Evolutionary conservation across 352 stramenopile genomes (phyloP), one percentile per base, ranked within the genome.

Genomic region (Phytopythium boreale): DNA sequence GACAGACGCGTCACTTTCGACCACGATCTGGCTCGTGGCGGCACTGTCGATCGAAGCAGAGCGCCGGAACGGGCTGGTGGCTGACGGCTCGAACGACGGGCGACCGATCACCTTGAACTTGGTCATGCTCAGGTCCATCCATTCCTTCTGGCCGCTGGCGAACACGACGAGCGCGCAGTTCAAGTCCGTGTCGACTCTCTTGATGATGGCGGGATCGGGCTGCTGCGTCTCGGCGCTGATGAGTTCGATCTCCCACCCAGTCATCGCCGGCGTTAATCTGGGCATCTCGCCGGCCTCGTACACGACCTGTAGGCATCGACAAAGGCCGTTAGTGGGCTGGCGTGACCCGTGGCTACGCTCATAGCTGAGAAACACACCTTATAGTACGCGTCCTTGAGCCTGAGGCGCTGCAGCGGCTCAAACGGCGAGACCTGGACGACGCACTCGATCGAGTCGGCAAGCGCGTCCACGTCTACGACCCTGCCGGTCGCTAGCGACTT

Each of bases 121-220:
- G 22, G 74, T 73, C 22, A 86, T 69, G 9, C 67, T 78, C 6
- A 89, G 50, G 50, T 89, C 78, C 15, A 80, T 64, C 80, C 80
- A 86, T 56, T 85, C 79, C 56, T 86, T 86, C 37, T 66, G 69
- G 2, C 76, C 77, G 31, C 69, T 71, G 12, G 65, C 61, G 37
- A 87, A 89, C 12, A 66, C 61, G 7, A 89, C 58, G 20, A 87
- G 68, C 17, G 74, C 76, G 52, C 80, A 87, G 57, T 89, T 89
- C 47, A 89, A 76, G 20, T 78, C 72, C 2, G 53, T 56, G 49
- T 89, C 76, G 17, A 87, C 67, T 56, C 80, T 71, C 60, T 86
- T 86, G 55, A 87, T 72, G 12, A 79, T 58, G 0, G 69, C 74
- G 4, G 17, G 17, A 11, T 79, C 74, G 8, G 66, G 26, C 1